A percentile compares a stretch with the other conserved stretches of the same genome.
phyloP scores from a whole-genome alignment of 2,329 filamentous ascomycete species.

The Botrytis porri region DNA sequence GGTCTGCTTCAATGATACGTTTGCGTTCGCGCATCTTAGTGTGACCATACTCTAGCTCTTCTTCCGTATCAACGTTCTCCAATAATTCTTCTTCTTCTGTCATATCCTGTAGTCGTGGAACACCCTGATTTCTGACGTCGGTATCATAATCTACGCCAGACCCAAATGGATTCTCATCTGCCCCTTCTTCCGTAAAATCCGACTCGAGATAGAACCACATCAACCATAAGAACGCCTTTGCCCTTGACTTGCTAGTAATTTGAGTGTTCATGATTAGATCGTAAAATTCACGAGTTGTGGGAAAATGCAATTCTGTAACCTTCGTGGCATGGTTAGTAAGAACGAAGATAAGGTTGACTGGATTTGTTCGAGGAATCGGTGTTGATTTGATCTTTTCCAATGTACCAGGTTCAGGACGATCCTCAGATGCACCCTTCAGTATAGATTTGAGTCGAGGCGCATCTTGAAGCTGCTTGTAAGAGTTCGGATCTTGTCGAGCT shows the following conservation, averaged over 20 bases:
- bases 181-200: constrained; percentile 85
- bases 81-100: constrained; percentile 59
- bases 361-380: constrained; percentile 80
- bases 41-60: constrained; percentile 68
- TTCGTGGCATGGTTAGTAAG: constrained; percentile 87
- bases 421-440: constrained; percentile 92
- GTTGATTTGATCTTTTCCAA: constrained; percentile 75
- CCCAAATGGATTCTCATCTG: constrained; percentile 88
- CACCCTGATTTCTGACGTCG: constrained; percentile 64
- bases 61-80: constrained; percentile 73
- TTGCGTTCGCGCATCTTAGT: constrained; percentile 72
- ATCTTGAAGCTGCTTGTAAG: constrained; percentile 97
- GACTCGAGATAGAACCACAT: constrained; percentile 99
- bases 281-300: constrained; percentile 82
- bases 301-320: constrained; percentile 90
- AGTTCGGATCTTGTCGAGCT: constrained; percentile 88
- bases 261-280: constrained; percentile 92
- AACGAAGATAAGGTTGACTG: constrained; percentile 95
- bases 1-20: constrained; percentile 72
- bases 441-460: constrained; percentile 95
- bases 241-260: constrained; percentile 76
- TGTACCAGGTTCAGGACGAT: constrained; percentile 78
- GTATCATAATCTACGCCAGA: constrained; percentile 62
- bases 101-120: constrained; percentile 65
- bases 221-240: constrained; percentile 89